Evolutionary conservation across 495 filamentous ascomycete genomes (phyloP).

Genomic region (Melanomma pulvis-pyrius): DNA sequence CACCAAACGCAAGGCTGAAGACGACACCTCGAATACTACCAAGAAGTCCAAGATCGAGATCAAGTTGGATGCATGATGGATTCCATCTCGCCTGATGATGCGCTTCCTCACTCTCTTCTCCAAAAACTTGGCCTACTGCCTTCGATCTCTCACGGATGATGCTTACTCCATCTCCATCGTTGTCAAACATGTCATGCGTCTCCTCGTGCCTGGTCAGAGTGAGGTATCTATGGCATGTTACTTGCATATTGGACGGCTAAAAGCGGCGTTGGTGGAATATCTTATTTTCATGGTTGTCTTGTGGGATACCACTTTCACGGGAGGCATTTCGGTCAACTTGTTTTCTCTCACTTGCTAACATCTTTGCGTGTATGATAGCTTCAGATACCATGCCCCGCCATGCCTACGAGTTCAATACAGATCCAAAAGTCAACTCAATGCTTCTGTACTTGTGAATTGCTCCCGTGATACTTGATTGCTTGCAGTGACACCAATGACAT

Average conservation of each 20-base stretch:
- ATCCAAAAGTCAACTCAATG: not conserved
- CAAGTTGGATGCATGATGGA: conserved; percentile 14
- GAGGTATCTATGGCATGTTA: not conserved
- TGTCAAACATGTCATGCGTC: not conserved
- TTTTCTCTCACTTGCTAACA: not conserved
- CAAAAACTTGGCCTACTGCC: too few relatives aligned
- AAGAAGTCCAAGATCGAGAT: conserved; percentile 27
- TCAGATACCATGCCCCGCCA: not conserved
- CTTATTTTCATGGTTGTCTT: conserved; percentile 6
- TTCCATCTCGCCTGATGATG: not conserved
- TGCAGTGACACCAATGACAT: too few relatives aligned
- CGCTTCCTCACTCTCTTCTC: not conserved
- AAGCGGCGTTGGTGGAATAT: not conserved
- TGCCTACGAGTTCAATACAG: not conserved
- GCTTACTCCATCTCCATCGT: not conserved
- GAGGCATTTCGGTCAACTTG: not conserved
- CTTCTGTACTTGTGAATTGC: not conserved
- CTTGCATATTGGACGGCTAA: not conserved
- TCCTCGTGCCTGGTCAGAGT: not conserved
- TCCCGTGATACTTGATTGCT: not conserved
- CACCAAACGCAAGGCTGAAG: conserved; percentile 20
- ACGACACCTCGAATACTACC: not conserved
- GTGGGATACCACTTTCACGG: not conserved
- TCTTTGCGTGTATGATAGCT: not conserved
- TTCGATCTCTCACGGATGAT: too few relatives aligned